Base-by-base conservation (phyloP, 257 asterid species). In the Solanum bukasovii region DNA sequence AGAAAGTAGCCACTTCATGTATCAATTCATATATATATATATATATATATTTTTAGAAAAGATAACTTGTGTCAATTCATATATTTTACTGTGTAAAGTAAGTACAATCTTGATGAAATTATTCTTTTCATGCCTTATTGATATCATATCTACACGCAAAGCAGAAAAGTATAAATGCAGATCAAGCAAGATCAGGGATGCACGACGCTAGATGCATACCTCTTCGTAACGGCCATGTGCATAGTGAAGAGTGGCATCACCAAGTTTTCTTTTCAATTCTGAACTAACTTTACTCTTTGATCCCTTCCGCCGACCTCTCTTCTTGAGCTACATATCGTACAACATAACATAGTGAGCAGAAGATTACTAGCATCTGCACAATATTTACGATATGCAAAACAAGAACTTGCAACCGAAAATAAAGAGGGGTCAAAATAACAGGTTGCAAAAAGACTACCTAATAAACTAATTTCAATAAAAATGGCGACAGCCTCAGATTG, bases 211-310 rank as follows among this genome's bases (percentile, higher is more conserved):
- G 84, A 25, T 42, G 23, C 42, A 78, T 92, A 96, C 99, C 95
- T 96, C 96, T 87, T 93, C 97, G 87, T 89, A 92, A 84, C 89
- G 93, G 56, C 95, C 95, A 75, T 89, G 91, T 42, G 96, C 96
- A 89, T 92, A 95, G 84, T 91, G 95, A 81, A 95, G 96, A 42
- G 96, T 94, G 38, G 98, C 98, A 78, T 94, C 96, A 84, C 98
- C 99, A 90, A 95, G 97, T 89, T 93, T 95, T 89, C 91, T 90
- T 49, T 93, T 89, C 88, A 94, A 92, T 86, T 94, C 97, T 61
- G 99, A 91, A 84, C 89, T 92, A 70, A 38, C 89, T 91, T 93
- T 96, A 56, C 87, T 93, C 89, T 63, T 71, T 88, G 96, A 90
- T 84, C 98, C 98, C 92, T 92, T 96, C 75, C 90, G 91, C 88